These are phyloP conservation scores for Blastocystis hominis DNA, from an alignment of 352 stramenopile species.

Conservation along the genomic window DNA sequence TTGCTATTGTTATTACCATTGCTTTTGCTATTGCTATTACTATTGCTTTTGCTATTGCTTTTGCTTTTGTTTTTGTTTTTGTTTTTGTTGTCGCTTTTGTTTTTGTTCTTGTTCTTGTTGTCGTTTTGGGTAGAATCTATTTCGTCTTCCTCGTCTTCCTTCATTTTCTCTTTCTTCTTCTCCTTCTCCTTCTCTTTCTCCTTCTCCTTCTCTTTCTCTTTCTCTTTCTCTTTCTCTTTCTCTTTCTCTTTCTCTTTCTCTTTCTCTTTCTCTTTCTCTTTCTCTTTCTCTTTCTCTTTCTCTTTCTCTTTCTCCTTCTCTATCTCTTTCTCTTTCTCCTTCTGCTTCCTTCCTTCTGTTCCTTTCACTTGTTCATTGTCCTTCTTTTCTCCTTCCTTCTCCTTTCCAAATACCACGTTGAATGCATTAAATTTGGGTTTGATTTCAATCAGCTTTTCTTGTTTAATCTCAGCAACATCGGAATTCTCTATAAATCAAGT, in stretches of 20 bases:
- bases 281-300: not conserved
- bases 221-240: not conserved
- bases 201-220: not conserved
- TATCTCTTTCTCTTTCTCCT: not conserved
- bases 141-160: not conserved
- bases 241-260: not conserved
- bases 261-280: not conserved
- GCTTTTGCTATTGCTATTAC: no score
- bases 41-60: no score
- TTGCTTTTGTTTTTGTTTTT: not conserved
- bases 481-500: no score
- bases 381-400: not conserved
- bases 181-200: not conserved
- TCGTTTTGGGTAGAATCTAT: not conserved
- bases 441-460: no score
- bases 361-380: not conserved
- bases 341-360: not conserved
- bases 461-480: no score
- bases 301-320: not conserved
- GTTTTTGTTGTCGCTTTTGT: not conserved
- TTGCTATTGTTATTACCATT: no score
- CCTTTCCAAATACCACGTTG: not conserved
- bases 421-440: no score
- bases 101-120: no score
- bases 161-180: not conserved